A percentile compares a stretch with the other conserved stretches of the same genome.
Evolutionary conservation across 2,329 filamentous ascomycete genomes (phyloP).

Genomic region (Calycina herbarum): DNA sequence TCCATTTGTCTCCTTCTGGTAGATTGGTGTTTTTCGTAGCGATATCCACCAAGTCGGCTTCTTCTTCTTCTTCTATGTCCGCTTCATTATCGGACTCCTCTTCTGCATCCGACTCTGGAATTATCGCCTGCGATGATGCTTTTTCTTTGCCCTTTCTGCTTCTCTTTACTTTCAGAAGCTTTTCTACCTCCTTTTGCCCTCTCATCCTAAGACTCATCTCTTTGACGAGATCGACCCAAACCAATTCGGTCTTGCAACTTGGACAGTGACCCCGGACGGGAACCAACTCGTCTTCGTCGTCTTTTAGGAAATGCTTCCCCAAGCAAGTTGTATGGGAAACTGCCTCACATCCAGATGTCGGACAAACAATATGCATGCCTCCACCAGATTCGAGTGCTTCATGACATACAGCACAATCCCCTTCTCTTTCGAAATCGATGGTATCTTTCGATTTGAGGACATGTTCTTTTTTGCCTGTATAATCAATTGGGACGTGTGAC

Average conservation of each 20-base stretch:
- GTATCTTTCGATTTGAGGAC: slow-evolving; percentile 56
- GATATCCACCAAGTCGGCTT: slow-evolving; percentile 12
- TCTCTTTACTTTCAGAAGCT: slow-evolving; percentile 57
- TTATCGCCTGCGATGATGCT: slow-evolving; percentile 20
- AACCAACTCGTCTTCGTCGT: slow-evolving; percentile 49
- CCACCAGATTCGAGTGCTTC: slow-evolving; percentile 46
- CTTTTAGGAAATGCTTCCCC: slow-evolving; percentile 51
- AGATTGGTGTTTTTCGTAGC: background rate
- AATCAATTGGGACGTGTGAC: slow-evolving; percentile 55
- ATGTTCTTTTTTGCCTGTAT: slow-evolving; percentile 52
- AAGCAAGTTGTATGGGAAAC: slow-evolving; percentile 63
- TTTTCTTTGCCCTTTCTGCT: slow-evolving; percentile 18
- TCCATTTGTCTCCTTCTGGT: slow-evolving; percentile 21
- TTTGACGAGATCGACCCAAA: slow-evolving; percentile 79
- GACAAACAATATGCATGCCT: slow-evolving; percentile 59
- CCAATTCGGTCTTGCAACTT: slow-evolving; percentile 58
- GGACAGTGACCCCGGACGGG: slow-evolving; percentile 73
- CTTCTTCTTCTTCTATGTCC: slow-evolving; percentile 9
- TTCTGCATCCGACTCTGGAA: slow-evolving; percentile 20
- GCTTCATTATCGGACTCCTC: slow-evolving; percentile 22
- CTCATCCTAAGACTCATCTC: slow-evolving; percentile 75
- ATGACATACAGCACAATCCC: slow-evolving; percentile 54
- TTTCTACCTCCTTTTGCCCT: slow-evolving; percentile 68
- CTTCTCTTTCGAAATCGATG: slow-evolving; percentile 57
- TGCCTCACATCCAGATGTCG: slow-evolving; percentile 52